A percentile compares a stretch with the other conserved stretches of the same genome.
Evolutionary conservation across 495 filamentous ascomycete species (phyloP).

Genomic region (Sordaria brevicollis): DNA sequence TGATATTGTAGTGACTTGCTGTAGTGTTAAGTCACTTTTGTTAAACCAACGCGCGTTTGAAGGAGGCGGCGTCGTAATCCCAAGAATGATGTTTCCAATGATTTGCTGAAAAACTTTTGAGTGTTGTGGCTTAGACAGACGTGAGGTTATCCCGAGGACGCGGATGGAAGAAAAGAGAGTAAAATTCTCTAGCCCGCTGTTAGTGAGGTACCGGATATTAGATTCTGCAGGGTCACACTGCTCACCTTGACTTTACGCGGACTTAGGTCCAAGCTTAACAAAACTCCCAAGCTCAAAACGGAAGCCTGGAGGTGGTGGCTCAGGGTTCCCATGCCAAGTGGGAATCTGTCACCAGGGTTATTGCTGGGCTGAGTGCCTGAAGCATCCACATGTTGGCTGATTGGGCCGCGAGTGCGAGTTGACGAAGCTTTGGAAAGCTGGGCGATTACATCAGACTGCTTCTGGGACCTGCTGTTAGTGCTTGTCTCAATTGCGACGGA

Average conservation of each 20-base stretch:
- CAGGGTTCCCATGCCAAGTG: background rate
- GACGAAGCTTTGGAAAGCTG: slow-evolving; percentile 18
- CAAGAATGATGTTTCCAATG: background rate
- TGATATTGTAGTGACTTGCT: background rate
- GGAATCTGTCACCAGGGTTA: background rate
- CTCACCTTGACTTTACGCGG: background rate
- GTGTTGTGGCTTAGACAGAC: background rate
- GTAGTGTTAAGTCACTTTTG: background rate
- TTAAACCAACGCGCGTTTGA: background rate
- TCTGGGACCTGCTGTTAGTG: background rate
- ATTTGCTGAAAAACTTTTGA: background rate
- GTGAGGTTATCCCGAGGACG: slow-evolving; percentile 13
- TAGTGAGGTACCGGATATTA: slow-evolving; percentile 1
- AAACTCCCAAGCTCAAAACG: background rate
- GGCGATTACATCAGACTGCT: slow-evolving; percentile 15
- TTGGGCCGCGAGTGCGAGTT: slow-evolving; percentile 18
- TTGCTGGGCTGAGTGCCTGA: slow-evolving; percentile 14
- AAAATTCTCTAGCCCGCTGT: slow-evolving; percentile 9
- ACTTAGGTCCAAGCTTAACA: background rate
- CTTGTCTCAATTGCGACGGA: background rate
- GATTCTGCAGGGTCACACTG: background rate
- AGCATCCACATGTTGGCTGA: slow-evolving; percentile 15
- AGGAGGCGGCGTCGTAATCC: background rate
- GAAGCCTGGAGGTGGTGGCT: background rate
- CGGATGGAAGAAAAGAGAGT: slow-evolving; percentile 5